phyloP scores from a whole-genome alignment of 169 alveolate species.

The Cryptosporidium xiaoi region DNA sequence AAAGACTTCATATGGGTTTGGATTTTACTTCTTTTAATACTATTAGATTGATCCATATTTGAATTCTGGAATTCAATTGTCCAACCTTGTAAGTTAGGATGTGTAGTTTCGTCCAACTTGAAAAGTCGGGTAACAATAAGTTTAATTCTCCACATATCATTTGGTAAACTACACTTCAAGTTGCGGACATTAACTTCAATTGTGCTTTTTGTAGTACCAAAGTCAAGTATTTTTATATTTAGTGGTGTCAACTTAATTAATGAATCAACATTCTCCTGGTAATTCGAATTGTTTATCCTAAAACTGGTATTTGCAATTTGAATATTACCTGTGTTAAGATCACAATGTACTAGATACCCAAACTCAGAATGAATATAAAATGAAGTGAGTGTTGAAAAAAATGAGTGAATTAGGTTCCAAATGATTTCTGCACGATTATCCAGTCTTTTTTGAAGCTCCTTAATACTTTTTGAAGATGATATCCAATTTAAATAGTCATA shows the following conservation, averaged over 20 bases:
- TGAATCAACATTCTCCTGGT: slow-evolving; percentile 43
- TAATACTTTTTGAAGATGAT: slow-evolving; percentile 37
- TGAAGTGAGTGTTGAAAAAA: slow-evolving; percentile 63
- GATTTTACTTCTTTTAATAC: slow-evolving; percentile 44
- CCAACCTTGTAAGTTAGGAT: slow-evolving; percentile 70
- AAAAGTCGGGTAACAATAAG: slow-evolving; percentile 42
- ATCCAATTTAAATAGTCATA: slow-evolving; percentile 54
- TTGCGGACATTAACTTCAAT: slow-evolving; percentile 48
- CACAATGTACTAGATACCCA: slow-evolving; percentile 63
- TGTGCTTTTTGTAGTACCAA: slow-evolving; percentile 67
- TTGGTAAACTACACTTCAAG: slow-evolving; percentile 51
- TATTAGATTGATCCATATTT: slow-evolving; percentile 5
- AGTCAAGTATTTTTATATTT: slow-evolving; percentile 55
- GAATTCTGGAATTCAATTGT: slow-evolving; percentile 55
- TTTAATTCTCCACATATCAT: slow-evolving; percentile 72
- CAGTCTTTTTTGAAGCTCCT: slow-evolving; percentile 56
- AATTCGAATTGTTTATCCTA: slow-evolving; percentile 19
- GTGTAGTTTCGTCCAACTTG: slow-evolving; percentile 51
- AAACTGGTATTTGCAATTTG: slow-evolving; percentile 65
- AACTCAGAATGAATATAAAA: slow-evolving; percentile 66
- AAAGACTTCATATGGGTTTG: slow-evolving; percentile 26
- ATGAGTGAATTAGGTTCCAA: slow-evolving; percentile 65
- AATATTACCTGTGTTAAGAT: slow-evolving; percentile 58
- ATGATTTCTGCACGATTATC: slow-evolving; percentile 67
- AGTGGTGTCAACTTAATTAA: slow-evolving; percentile 37